These are phyloP conservation scores for Exserohilum rostratum DNA, from an alignment of 2,329 filamentous ascomycete species.

Conservation along the genomic window DNA sequence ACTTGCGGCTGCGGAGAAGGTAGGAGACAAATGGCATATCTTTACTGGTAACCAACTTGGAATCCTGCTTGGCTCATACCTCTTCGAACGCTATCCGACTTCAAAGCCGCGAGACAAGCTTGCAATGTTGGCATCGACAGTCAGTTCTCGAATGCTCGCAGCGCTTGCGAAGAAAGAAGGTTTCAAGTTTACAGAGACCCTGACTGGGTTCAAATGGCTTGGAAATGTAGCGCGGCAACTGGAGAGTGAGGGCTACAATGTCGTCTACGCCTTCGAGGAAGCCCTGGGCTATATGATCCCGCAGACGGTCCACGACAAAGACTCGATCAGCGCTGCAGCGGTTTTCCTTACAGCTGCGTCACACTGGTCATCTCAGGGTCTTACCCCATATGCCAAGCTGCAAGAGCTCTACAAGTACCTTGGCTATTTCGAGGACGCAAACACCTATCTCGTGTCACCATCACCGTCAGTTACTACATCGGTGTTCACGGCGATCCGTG, in stretches of 20 bases:
- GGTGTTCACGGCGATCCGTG: conserved; percentile 63
- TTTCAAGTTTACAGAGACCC: conserved; percentile 64
- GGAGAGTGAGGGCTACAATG: conserved; percentile 54
- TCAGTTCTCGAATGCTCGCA: conserved; percentile 67
- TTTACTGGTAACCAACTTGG: conserved; percentile 71
- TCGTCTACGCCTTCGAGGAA: conserved; percentile 68
- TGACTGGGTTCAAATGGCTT: conserved; percentile 73
- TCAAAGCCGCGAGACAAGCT: conserved; percentile 49
- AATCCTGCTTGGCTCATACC: conserved; percentile 63
- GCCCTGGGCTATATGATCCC: conserved; percentile 72
- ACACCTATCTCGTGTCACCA: conserved; percentile 68
- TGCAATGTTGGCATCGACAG: conserved; percentile 66
- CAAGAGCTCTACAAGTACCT: conserved; percentile 63
- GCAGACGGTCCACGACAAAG: conserved; percentile 67
- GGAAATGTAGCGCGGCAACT: conserved; percentile 65
- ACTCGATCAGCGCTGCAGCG: conserved; percentile 65
- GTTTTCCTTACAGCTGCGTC: conserved; percentile 64
- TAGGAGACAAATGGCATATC: conserved; percentile 62
- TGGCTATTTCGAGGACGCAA: conserved; percentile 67
- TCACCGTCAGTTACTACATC: conserved; percentile 57
- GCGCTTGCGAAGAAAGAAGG: conserved; percentile 62
- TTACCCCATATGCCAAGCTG: conserved; percentile 64
- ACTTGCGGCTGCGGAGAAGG: conserved; percentile 65
- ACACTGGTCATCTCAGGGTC: conserved; percentile 57
- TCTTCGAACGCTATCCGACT: conserved; percentile 57